Evolutionary conservation across 2,329 filamentous ascomycete species (phyloP).

Genomic region (Pochonia chlamydosporia): DNA sequence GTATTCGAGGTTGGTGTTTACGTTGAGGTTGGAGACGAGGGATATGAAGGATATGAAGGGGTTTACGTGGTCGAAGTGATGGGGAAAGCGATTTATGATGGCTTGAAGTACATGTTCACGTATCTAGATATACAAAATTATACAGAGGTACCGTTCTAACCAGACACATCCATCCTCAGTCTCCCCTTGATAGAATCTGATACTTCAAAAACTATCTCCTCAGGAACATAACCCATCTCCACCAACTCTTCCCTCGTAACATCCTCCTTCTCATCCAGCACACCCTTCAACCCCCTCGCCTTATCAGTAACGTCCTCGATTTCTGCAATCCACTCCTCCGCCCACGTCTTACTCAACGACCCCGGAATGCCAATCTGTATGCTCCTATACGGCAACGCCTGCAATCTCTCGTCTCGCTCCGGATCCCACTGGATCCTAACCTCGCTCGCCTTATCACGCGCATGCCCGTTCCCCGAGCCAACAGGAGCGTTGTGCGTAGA

Average conservation of each 20-base stretch:
- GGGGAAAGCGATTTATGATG: neutral
- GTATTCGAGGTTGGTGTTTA: slow-evolving; percentile 18
- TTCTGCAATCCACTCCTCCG: slow-evolving; percentile 43
- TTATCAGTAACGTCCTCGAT: slow-evolving; percentile 55
- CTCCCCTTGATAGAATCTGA: slow-evolving; percentile 26
- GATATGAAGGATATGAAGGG: slow-evolving; percentile 10
- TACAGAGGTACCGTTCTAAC: neutral
- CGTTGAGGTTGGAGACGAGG: slow-evolving; percentile 9
- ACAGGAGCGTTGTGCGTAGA: slow-evolving; percentile 24
- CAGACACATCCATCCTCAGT: slow-evolving; percentile 24
- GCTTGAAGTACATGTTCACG: too few species aligned
- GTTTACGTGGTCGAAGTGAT: slow-evolving; percentile 6
- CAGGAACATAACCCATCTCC: slow-evolving; percentile 33
- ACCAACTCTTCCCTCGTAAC: slow-evolving; percentile 30
- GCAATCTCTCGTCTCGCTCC: slow-evolving; percentile 43
- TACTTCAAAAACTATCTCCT: slow-evolving; percentile 37
- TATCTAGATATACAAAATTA: too few species aligned
- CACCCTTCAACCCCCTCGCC: slow-evolving; percentile 40
- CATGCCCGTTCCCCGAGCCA: neutral
- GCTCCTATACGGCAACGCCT: slow-evolving; percentile 42
- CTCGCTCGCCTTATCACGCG: slow-evolving; percentile 21
- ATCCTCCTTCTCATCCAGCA: slow-evolving; percentile 33
- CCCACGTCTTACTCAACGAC: slow-evolving; percentile 38
- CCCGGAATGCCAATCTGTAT: slow-evolving; percentile 57
- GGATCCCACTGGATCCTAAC: slow-evolving; percentile 62